Percentiles rank a stretch among this genome's conserved stretches.
phyloP scores from a whole-genome alignment of 768 basidiomycete species.

The Dentipellis sp. region DNA sequence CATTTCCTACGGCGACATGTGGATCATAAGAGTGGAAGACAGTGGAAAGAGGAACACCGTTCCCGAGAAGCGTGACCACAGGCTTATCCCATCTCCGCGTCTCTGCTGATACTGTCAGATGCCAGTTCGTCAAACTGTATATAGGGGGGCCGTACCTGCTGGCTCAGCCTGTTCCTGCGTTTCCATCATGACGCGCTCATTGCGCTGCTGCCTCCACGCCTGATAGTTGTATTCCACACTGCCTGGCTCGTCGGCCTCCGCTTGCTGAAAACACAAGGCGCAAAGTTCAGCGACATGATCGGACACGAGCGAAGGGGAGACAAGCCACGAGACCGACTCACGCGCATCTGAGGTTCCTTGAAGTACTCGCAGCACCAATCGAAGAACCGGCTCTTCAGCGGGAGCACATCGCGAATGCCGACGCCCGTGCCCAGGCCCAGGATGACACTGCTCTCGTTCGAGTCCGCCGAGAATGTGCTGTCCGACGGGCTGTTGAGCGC shows the following conservation, averaged over 20 bases:
- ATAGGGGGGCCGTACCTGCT: constrained; percentile 47
- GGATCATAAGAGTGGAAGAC: constrained; percentile 90
- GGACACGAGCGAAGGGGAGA: background rate
- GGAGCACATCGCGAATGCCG: constrained; percentile 77
- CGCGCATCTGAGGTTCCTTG: constrained; percentile 98
- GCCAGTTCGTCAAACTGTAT: background rate
- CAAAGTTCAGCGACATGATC: background rate
- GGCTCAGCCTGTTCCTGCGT: constrained; percentile 61
- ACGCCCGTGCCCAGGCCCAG: constrained; percentile 73
- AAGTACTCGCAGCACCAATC: constrained; percentile 98
- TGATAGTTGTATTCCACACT: constrained; percentile 92
- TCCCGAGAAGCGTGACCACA: constrained; percentile 53
- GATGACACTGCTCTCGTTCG: constrained; percentile 55
- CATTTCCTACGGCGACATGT: constrained; percentile 80
- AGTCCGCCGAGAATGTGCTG: constrained; percentile 73
- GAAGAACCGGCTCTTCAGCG: constrained; percentile 85
- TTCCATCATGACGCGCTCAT: constrained; percentile 68
- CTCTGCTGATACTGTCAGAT: constrained; percentile 31
- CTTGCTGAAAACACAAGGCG: constrained; percentile 46
- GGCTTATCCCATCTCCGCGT: constrained; percentile 62
- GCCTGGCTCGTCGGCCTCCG: constrained; percentile 93
- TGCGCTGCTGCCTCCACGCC: constrained; percentile 87
- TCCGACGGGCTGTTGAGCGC: constrained; percentile 59
- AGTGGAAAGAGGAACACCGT: constrained; percentile 61
- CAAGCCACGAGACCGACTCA: constrained; percentile 25